Percentiles rank a stretch among this genome's conserved stretches.
These are phyloP conservation scores for Pseudodiploospora longispora DNA, from an alignment of 2,329 filamentous ascomycete species.

Conservation along the genomic window DNA sequence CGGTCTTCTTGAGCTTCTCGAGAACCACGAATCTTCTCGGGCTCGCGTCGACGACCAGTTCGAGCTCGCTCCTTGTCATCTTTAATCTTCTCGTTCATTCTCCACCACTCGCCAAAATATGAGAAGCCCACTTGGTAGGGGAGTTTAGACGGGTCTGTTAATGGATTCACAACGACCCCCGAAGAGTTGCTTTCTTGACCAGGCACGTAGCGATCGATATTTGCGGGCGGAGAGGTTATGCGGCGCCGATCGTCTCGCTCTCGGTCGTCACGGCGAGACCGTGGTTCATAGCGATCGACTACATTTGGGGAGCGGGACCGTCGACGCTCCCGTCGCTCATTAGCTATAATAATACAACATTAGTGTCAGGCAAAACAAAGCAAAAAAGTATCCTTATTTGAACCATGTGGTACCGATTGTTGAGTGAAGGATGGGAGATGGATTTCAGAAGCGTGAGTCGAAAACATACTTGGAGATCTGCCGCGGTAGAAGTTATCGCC, in stretches of 20 bases:
- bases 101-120: slow-evolving; percentile 83
- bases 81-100: slow-evolving; percentile 72
- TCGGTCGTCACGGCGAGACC: slow-evolving; percentile 59
- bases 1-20: slow-evolving; percentile 65
- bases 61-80: slow-evolving; percentile 68
- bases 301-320: slow-evolving; percentile 62
- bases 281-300: slow-evolving; percentile 71
- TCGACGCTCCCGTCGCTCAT: slow-evolving; percentile 53
- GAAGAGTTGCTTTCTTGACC: slow-evolving; percentile 54
- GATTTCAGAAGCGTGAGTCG: no score
- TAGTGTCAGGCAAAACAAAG: background rate
- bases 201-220: slow-evolving; percentile 80
- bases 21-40: slow-evolving; percentile 53
- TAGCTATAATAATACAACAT: slow-evolving; percentile 28
- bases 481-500: slow-evolving; percentile 56
- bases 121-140: slow-evolving; percentile 79
- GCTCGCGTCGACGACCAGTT: slow-evolving; percentile 60
- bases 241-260: slow-evolving; percentile 55
- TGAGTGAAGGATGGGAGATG: no score
- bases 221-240: slow-evolving; percentile 54
- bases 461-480: slow-evolving; percentile 60
- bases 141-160: slow-evolving; percentile 63
- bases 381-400: background rate
- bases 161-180: slow-evolving; percentile 49
- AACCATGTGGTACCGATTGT: background rate